Evolutionary conservation across 2,329 filamentous ascomycete genomes (phyloP).

Genomic region (Thyridium curvatum): DNA sequence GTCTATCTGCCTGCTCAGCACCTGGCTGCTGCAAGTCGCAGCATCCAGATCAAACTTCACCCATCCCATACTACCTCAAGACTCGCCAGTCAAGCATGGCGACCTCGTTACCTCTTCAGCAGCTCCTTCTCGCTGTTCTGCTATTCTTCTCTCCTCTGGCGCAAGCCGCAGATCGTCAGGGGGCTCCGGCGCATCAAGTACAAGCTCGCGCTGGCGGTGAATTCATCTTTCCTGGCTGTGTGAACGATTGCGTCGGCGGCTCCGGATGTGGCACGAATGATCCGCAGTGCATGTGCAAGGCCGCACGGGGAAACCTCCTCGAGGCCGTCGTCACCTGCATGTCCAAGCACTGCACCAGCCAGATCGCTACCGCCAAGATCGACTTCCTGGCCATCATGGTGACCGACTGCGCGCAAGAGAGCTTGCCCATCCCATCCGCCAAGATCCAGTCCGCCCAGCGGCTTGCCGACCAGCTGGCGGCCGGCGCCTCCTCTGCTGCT

Average conservation of each 20-base stretch:
- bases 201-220: too few species aligned
- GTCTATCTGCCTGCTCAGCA: too few species aligned
- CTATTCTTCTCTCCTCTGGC: background rate
- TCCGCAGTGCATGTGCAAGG: slow-evolving; percentile 10
- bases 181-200: background rate
- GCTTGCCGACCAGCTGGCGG: slow-evolving; percentile 7
- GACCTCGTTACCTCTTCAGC: background rate
- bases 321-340: slow-evolving; percentile 8
- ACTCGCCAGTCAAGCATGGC: background rate
- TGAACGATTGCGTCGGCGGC: slow-evolving; percentile 7
- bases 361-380: slow-evolving; percentile 4
- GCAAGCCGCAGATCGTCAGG: too few species aligned
- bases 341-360: slow-evolving; percentile 5
- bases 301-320: slow-evolving; percentile 4
- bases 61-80: background rate
- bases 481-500: background rate
- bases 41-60: background rate
- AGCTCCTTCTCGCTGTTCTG: slow-evolving; percentile 1
- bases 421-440: slow-evolving; percentile 2
- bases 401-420: slow-evolving; percentile 3
- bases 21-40: too few species aligned
- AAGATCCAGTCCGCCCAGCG: slow-evolving; percentile 6
- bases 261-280: slow-evolving; percentile 8
- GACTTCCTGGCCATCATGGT: slow-evolving; percentile 8
- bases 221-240: slow-evolving; percentile 8